phyloP scores from a whole-genome alignment of 768 basidiomycete genomes.

The Amanita pallidorosea region DNA sequence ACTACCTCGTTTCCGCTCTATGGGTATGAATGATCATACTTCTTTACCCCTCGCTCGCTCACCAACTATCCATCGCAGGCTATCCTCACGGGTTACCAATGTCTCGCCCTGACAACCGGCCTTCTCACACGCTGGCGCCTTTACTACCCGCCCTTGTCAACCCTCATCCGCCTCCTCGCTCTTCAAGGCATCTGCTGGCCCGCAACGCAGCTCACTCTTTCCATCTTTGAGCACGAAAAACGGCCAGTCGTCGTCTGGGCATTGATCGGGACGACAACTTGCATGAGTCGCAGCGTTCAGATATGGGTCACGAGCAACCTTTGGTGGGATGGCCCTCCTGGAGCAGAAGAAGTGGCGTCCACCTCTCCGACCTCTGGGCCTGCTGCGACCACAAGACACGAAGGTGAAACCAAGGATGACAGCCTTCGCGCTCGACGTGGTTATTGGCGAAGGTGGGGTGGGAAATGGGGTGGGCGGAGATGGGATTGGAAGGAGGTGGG shows the following conservation, averaged over 20 bases:
- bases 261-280: constrained; percentile 82
- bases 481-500: constrained; percentile 80
- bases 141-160: constrained; percentile 82
- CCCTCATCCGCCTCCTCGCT: constrained; percentile 84
- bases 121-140: constrained; percentile 83
- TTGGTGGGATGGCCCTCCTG: constrained; percentile 24
- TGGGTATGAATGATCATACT: constrained; percentile 44
- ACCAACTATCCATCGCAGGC: constrained; percentile 50
- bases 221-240: constrained; percentile 52
- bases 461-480: constrained; percentile 46
- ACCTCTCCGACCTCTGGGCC: not conserved
- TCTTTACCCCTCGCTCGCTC: constrained; percentile 22
- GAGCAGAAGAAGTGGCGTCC: not conserved
- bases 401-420: constrained; percentile 6
- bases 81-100: constrained; percentile 58
- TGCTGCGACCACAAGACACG: not conserved
- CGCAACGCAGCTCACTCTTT: constrained; percentile 77
- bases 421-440: constrained; percentile 8
- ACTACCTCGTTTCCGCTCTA: constrained; percentile 56
- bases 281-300: constrained; percentile 72
- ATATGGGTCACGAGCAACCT: constrained; percentile 97
- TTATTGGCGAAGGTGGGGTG: constrained; percentile 31
- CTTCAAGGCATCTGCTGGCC: constrained; percentile 97
- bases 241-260: constrained; percentile 88
- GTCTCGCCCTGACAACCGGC: constrained; percentile 79